Evolutionary conservation across 164 flowering plant genomes (phyloP).

Genomic region (Cinnamomum chago): DNA sequence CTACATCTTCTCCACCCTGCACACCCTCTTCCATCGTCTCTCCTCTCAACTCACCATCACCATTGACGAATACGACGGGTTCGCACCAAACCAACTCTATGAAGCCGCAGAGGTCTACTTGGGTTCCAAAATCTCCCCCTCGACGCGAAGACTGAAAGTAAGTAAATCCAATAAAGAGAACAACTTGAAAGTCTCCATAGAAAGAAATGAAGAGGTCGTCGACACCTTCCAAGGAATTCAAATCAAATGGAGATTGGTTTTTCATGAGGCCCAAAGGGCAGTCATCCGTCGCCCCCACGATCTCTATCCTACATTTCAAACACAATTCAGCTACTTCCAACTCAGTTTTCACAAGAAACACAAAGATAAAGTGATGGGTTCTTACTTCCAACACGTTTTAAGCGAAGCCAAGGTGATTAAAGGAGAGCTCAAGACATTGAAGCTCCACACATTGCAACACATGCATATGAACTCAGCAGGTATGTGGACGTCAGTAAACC

Average conservation of each 20-base stretch:
- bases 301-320: not conserved
- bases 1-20: constrained; percentile 19
- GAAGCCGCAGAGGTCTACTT: constrained; percentile 22
- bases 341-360: constrained; percentile 31
- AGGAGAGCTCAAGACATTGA: constrained; percentile 26
- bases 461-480: not conserved
- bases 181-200: constrained; percentile 5
- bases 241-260: constrained; percentile 14
- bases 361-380: constrained; percentile 25
- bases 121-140: constrained; percentile 11
- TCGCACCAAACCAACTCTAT: constrained; percentile 18
- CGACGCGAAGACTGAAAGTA: constrained; percentile 1
- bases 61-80: constrained; percentile 23
- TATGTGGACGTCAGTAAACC: constrained; percentile 19
- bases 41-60: constrained; percentile 34
- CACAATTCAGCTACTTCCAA: constrained; percentile 21
- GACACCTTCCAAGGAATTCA: constrained; percentile 16
- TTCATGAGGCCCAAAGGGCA: not conserved
- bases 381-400: constrained; percentile 34
- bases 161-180: constrained; percentile 10
- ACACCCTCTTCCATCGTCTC: constrained; percentile 17
- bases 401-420: constrained; percentile 19
- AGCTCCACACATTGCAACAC: constrained; percentile 21
- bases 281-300: not conserved
- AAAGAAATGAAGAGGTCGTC: constrained; percentile 10